Evolutionary conservation across 805 yeast species (phyloP).

Genomic region (Teunomyces tritomae): DNA sequence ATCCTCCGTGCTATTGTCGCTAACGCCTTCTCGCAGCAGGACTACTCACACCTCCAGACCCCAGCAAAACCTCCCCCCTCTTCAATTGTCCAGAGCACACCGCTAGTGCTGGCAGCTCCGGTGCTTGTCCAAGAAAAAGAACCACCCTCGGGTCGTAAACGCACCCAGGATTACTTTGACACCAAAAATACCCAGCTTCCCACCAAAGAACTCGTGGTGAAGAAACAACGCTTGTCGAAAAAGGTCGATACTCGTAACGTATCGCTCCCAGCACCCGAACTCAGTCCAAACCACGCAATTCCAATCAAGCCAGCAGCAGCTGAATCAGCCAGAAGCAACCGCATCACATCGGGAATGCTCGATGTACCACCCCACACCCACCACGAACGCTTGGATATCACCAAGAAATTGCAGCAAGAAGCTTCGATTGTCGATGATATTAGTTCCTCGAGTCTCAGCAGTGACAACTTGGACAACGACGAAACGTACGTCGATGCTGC

Average conservation of each 20-base stretch:
- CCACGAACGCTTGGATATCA: slow-evolving; percentile 19
- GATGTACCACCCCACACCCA: slow-evolving; percentile 30
- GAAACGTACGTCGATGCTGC: not conserved
- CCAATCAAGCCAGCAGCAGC: slow-evolving; percentile 18
- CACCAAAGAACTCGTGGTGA: slow-evolving; percentile 9
- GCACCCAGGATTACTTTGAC: slow-evolving; percentile 23
- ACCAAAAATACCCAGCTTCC: slow-evolving; percentile 23
- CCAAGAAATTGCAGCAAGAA: not conserved
- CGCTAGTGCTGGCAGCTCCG: slow-evolving; percentile 22
- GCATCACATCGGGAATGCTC: slow-evolving; percentile 45
- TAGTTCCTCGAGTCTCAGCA: not conserved
- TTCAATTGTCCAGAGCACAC: slow-evolving; percentile 9
- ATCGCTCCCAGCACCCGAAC: slow-evolving; percentile 38
- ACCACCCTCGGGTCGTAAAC: slow-evolving; percentile 14
- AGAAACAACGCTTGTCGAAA: slow-evolving; percentile 4
- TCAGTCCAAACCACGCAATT: slow-evolving; percentile 16
- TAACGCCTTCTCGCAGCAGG: slow-evolving; percentile 16
- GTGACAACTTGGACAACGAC: not conserved
- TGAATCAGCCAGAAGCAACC: slow-evolving; percentile 10
- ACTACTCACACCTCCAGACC: not conserved
- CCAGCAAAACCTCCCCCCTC: not conserved
- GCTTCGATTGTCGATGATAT: not conserved
- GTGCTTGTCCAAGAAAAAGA: slow-evolving; percentile 10
- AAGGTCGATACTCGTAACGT: slow-evolving; percentile 18
- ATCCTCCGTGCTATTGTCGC: slow-evolving; percentile 33